Percentiles rank a stretch among this genome's conserved stretches.
Conservation (phyloP, 176 grass and related monocot species). For the Eragrostis nindensis region DNA sequence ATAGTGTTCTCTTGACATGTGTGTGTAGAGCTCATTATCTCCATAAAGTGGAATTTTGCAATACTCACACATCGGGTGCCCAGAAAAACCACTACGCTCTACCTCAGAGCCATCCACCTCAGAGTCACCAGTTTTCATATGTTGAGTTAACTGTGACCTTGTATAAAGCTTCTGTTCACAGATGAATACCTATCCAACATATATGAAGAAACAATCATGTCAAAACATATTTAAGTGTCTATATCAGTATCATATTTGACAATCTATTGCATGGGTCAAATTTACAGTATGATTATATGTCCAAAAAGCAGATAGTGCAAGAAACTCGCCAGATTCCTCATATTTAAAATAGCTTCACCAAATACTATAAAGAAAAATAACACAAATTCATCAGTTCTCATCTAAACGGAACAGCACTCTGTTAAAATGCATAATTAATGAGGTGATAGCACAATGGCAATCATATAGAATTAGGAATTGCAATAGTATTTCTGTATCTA, state of each 20-base stretch:
- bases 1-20: constrained; percentile 84
- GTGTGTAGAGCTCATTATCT: constrained; percentile 89
- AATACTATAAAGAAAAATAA: no score
- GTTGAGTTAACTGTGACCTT: constrained; percentile 71
- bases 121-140: constrained; percentile 81
- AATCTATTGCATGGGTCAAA: not conserved
- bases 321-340: not conserved
- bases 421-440: not conserved
- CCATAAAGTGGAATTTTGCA: constrained; percentile 87
- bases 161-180: constrained; percentile 97
- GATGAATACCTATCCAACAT: constrained; percentile 73
- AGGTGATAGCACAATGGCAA: not conserved
- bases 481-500: no score
- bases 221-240: not conserved
- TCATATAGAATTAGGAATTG: not conserved
- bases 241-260: not conserved
- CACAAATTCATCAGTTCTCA: not conserved
- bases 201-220: not conserved
- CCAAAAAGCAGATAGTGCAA: not conserved
- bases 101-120: constrained; percentile 96
- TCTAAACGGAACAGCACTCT: not conserved
- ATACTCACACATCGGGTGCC: constrained; percentile 82
- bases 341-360: no score
- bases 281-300: not conserved
- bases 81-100: constrained; percentile 84